Percentiles rank a stretch among this genome's conserved stretches.
Evolutionary conservation across 2,329 filamentous ascomycete genomes (phyloP).

Genomic region (Rhynchosporium secalis): DNA sequence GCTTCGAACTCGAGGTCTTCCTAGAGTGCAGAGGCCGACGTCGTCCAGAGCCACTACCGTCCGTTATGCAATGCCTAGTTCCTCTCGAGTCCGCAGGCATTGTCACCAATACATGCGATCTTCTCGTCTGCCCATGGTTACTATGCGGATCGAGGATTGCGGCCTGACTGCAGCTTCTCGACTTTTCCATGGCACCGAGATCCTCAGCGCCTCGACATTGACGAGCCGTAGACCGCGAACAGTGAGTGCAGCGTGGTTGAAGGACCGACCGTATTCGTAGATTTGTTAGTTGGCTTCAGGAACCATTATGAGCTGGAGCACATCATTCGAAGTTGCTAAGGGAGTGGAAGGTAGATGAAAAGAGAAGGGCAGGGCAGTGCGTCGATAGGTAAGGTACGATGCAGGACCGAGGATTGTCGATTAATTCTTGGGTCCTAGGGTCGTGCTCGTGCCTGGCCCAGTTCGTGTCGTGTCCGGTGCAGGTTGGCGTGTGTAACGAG

Average conservation of each 20-base stretch:
- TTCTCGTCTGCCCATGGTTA: constrained; percentile 29
- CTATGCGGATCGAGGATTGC: constrained; percentile 27
- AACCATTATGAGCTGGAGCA: constrained; percentile 33
- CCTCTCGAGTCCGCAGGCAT: constrained; percentile 30
- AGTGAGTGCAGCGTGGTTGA: constrained; percentile 19
- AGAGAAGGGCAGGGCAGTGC: constrained; percentile 10
- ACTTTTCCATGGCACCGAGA: constrained; percentile 36
- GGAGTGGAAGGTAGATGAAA: constrained; percentile 5
- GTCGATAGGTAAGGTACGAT: neutral
- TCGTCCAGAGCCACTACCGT: neutral
- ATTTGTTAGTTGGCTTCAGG: constrained; percentile 23
- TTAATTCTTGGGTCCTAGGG: neutral
- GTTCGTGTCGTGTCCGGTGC: constrained; percentile 6
- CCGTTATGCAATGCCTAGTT: constrained; percentile 16
- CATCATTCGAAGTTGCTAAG: constrained; percentile 19
- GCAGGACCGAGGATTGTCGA: neutral
- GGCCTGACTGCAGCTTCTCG: constrained; percentile 29
- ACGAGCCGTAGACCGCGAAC: constrained; percentile 28
- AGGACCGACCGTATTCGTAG: neutral
- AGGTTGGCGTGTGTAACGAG: neutral
- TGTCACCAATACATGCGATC: constrained; percentile 25
- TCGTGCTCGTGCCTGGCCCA: constrained; percentile 10
- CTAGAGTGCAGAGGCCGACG: neutral
- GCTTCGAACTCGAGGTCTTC: neutral
- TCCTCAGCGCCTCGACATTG: constrained; percentile 31